Conservation (phyloP, 768 basidiomycete genomes). For the Saitozyma sp. region DNA sequence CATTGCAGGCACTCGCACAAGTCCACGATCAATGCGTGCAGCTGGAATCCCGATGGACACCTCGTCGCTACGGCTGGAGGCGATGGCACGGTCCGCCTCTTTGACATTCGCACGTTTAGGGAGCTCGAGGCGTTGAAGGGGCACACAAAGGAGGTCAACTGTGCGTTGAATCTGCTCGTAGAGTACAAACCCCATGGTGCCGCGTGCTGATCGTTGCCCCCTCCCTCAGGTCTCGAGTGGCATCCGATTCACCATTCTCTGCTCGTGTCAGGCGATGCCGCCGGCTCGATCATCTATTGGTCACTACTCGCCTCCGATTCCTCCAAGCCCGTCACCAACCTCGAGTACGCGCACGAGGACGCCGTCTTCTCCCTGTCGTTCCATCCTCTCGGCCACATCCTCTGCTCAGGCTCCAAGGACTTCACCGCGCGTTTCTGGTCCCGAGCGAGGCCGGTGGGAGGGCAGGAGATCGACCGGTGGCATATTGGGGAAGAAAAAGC, state of each 20-base stretch:
- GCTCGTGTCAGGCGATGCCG: slow-evolving; percentile 89
- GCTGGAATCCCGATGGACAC: slow-evolving; percentile 94
- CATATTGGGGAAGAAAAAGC: slow-evolving; percentile 47
- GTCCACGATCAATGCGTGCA: slow-evolving; percentile 88
- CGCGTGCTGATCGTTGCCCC: background rate
- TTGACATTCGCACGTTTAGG: slow-evolving; percentile 98
- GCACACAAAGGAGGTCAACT: slow-evolving; percentile 97
- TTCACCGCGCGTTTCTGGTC: slow-evolving; percentile 99
- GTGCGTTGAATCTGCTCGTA: slow-evolving; percentile 57
- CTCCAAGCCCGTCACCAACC: slow-evolving; percentile 71
- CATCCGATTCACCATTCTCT: slow-evolving; percentile 85
- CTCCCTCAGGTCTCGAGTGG: slow-evolving; percentile 77
- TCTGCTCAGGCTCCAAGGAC: slow-evolving; percentile 94
- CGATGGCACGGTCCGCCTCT: slow-evolving; percentile 91
- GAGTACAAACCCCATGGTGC: background rate
- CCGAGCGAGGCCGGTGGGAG: slow-evolving; percentile 56
- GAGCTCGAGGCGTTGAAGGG: slow-evolving; percentile 88
- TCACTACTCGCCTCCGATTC: slow-evolving; percentile 64
- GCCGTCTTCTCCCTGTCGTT: slow-evolving; percentile 95
- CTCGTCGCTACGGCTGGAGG: slow-evolving; percentile 90
- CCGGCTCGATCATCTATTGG: slow-evolving; percentile 94
- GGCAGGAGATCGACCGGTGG: slow-evolving; percentile 49
- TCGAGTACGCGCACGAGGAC: slow-evolving; percentile 96
- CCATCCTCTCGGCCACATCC: slow-evolving; percentile 92
- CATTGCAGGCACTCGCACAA: slow-evolving; percentile 83